Evolutionary conservation across 1,139 yeast species (phyloP).

Genomic region (Pichia sp.): DNA sequence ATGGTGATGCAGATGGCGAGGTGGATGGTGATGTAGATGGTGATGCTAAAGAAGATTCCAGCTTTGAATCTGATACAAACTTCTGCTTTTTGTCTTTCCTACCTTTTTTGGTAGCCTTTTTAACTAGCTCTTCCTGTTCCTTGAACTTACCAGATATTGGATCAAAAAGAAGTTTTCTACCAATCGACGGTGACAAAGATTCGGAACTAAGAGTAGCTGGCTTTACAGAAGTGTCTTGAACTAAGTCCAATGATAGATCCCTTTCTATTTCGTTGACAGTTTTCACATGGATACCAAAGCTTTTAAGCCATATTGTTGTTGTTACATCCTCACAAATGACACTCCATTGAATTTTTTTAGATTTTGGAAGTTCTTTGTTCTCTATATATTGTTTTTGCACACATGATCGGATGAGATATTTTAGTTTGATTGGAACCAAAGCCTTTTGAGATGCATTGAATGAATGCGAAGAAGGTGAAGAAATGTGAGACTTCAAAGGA

Average conservation of each 20-base stretch:
- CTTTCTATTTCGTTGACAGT: conserved; percentile 47
- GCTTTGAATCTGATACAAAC: too few relatives aligned
- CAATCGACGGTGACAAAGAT: neutral
- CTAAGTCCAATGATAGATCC: conserved; percentile 12
- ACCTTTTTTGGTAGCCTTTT: conserved; percentile 23
- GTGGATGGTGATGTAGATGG: too few relatives aligned
- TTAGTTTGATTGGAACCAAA: conserved; percentile 42
- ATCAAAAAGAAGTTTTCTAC: conserved; percentile 10
- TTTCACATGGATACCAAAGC: conserved; percentile 46
- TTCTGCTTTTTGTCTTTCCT: neutral
- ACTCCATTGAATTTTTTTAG: conserved; percentile 36
- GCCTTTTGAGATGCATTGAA: conserved; percentile 29
- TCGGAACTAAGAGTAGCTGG: too few relatives aligned
- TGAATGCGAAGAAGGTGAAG: too few relatives aligned
- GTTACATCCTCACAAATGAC: conserved; percentile 49
- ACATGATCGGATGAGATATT: conserved; percentile 44
- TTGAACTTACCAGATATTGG: conserved; percentile 9
- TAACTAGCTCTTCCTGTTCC: conserved; percentile 6
- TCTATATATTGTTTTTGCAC: conserved; percentile 40
- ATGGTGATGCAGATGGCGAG: too few relatives aligned
- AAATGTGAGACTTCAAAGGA: too few relatives aligned
- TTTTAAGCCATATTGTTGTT: conserved; percentile 47
- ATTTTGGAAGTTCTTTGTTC: conserved; percentile 16
- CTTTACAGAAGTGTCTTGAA: neutral
- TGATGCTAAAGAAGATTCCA: too few relatives aligned